Percentiles rank a stretch among this genome's conserved stretches.
phyloP scores from a whole-genome alignment of 768 basidiomycete species.

The Auricularia auricula-judae region DNA sequence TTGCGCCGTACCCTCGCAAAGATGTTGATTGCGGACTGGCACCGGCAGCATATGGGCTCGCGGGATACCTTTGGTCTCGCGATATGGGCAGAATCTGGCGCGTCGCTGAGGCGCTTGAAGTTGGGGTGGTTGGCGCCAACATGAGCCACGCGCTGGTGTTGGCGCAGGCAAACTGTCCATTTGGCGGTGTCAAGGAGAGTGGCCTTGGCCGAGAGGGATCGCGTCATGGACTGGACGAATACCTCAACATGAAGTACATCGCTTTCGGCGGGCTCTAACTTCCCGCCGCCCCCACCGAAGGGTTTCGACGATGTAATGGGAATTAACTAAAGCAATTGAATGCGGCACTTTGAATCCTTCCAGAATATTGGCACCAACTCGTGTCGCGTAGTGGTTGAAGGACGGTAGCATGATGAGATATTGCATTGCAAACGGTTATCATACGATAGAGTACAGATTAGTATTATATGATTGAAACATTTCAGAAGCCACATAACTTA shows the following conservation, averaged over 20 bases:
- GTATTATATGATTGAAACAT: no score
- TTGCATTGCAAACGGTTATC: no score
- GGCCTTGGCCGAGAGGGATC: constrained; percentile 80
- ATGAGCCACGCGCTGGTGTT: constrained; percentile 31
- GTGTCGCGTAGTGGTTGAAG: no score
- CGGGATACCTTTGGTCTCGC: constrained; percentile 85
- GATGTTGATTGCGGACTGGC: not conserved
- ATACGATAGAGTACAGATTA: no score
- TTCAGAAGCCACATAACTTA: not conserved
- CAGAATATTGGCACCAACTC: no score
- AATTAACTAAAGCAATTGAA: no score
- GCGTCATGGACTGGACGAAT: constrained; percentile 79
- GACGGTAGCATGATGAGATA: no score
- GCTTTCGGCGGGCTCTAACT: constrained; percentile 58
- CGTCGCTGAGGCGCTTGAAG: constrained; percentile 88
- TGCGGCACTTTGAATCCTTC: no score
- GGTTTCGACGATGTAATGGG: no score
- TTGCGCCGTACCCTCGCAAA: not conserved
- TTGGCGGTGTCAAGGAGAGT: constrained; percentile 88
- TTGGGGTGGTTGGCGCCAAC: constrained; percentile 85
- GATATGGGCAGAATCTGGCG: constrained; percentile 89
- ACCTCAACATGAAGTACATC: constrained; percentile 71
- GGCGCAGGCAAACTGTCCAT: constrained; percentile 31
- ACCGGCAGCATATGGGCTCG: constrained; percentile 58
- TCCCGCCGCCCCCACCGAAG: no score